Evolutionary conservation across 257 asterid species (phyloP).

Genomic region (Thymus mandschuricus): DNA sequence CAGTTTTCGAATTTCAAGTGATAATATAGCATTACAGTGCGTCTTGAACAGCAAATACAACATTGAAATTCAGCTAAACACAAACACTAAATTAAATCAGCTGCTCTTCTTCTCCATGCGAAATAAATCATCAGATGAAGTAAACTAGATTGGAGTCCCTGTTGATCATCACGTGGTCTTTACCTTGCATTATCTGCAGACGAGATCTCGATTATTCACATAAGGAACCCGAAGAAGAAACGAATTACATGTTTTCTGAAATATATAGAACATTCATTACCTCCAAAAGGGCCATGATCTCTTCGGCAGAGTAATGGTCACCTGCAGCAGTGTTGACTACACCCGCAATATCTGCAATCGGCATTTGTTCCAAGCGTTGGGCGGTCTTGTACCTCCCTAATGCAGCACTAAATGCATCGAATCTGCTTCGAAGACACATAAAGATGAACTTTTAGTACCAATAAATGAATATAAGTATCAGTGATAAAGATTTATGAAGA

Average conservation of each 20-base stretch:
- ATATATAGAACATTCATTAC: constrained; percentile 39
- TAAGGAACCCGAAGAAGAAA: background rate
- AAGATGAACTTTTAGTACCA: background rate
- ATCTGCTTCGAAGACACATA: constrained; percentile 41
- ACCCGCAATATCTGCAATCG: constrained; percentile 68
- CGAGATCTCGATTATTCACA: background rate
- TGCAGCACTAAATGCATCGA: constrained; percentile 66
- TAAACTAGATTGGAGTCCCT: constrained; percentile 50
- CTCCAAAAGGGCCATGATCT: constrained; percentile 71
- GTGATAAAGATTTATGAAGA: constrained; percentile 3
- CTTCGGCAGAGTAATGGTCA: constrained; percentile 62
- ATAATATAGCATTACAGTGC: background rate
- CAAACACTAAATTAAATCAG: background rate
- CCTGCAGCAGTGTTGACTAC: constrained; percentile 68
- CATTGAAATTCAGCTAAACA: background rate
- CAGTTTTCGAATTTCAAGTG: background rate
- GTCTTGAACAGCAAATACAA: background rate
- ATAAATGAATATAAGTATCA: background rate
- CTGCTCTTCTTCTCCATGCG: too few species aligned
- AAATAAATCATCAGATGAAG: constrained; percentile 41
- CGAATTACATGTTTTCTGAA: background rate
- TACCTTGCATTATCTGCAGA: constrained; percentile 68
- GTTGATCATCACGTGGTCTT: constrained; percentile 53
- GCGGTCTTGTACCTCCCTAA: constrained; percentile 73
- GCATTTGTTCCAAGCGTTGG: constrained; percentile 73